Percentiles rank a stretch among this genome's conserved stretches.
These are phyloP conservation scores for Pueraria montana DNA, from an alignment of 306 rosid species.

Conservation along the genomic window DNA sequence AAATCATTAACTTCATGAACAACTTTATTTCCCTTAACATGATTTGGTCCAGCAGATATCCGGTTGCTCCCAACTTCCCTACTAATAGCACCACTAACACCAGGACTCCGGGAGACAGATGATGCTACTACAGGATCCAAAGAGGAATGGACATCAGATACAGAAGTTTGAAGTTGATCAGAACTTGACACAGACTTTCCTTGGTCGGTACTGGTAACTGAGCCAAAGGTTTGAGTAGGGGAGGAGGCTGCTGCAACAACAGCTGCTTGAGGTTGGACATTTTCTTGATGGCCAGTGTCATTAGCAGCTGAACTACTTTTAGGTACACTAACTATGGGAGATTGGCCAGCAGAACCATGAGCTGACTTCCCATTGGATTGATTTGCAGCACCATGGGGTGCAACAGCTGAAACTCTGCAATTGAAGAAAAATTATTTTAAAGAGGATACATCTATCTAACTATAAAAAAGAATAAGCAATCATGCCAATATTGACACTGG, in stretches of 20 bases:
- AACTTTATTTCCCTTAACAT: slow-evolving; percentile 48
- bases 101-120: slow-evolving; percentile 45
- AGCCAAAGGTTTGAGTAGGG: slow-evolving; percentile 42
- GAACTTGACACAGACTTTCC: slow-evolving; percentile 53
- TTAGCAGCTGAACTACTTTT: slow-evolving; percentile 51
- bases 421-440: slow-evolving; percentile 18
- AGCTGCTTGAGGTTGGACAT: slow-evolving; percentile 54
- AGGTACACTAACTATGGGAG: slow-evolving; percentile 45
- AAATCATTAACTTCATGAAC: slow-evolving; percentile 45
- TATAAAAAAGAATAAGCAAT: slow-evolving; percentile 5
- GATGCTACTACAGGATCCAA: slow-evolving; percentile 59
- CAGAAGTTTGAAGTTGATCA: slow-evolving; percentile 52
- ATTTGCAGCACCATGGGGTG: slow-evolving; percentile 56
- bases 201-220: slow-evolving; percentile 48
- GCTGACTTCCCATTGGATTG: slow-evolving; percentile 64
- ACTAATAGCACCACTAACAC: slow-evolving; percentile 43
- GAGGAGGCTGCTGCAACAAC: slow-evolving; percentile 52
- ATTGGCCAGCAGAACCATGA: slow-evolving; percentile 51
- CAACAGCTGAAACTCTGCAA: slow-evolving; percentile 60
- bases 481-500: not conserved
- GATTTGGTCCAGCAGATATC: slow-evolving; percentile 54
- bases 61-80: slow-evolving; percentile 53
- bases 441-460: slow-evolving; percentile 14
- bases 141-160: slow-evolving; percentile 53
- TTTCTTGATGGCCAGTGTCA: slow-evolving; percentile 50